Conservation (phyloP, 2,329 filamentous ascomycete genomes). For the Laburnicola sp. region DNA sequence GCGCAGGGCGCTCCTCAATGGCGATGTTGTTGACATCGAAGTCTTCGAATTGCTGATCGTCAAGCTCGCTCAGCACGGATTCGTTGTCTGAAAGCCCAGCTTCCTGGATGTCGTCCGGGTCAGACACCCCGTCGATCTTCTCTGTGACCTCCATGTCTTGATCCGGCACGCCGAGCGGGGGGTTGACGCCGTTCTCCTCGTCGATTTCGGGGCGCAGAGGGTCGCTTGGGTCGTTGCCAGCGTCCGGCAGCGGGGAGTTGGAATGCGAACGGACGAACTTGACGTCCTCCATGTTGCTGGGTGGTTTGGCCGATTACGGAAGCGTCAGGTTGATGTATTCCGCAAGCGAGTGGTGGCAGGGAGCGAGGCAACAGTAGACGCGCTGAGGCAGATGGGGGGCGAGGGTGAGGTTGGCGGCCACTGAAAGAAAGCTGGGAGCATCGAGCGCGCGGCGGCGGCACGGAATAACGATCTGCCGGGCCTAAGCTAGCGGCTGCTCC, state of each 20-base stretch:
- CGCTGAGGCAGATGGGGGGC: neutral
- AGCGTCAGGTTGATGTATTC: neutral
- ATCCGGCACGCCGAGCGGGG: constrained; percentile 48
- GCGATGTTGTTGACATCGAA: constrained; percentile 65
- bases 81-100: constrained; percentile 60
- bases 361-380: neutral
- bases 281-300: constrained; percentile 48
- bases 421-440: constrained; percentile 6
- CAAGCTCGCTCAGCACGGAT: constrained; percentile 65
- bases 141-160: constrained; percentile 53
- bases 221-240: constrained; percentile 52
- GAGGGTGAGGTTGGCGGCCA: neutral
- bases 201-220: constrained; percentile 53
- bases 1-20: constrained; percentile 61
- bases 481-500: constrained; percentile 1
- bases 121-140: constrained; percentile 41
- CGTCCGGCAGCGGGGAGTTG: constrained; percentile 50
- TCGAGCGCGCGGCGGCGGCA: neutral
- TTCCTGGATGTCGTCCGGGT: constrained; percentile 43
- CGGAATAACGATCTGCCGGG: constrained; percentile 7
- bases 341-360: neutral
- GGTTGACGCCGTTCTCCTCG: constrained; percentile 52
- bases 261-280: constrained; percentile 45
- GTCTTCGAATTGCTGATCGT: constrained; percentile 67
- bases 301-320: neutral